A percentile compares a stretch with the other conserved stretches of the same genome.
phyloP scores from a whole-genome alignment of 2,329 filamentous ascomycete genomes.

The Rutstroemia sp. region DNA sequence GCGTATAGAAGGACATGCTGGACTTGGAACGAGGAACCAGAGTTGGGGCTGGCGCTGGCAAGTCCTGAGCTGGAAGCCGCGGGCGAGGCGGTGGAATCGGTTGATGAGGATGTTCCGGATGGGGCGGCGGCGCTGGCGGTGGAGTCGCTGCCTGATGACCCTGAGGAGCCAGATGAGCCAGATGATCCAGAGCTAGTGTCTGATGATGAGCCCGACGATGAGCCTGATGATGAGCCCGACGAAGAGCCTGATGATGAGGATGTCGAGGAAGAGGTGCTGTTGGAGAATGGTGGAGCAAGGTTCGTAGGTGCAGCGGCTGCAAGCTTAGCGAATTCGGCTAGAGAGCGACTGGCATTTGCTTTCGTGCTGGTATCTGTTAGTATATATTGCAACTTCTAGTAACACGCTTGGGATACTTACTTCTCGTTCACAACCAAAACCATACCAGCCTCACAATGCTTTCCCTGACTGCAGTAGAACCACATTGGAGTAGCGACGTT shows the following conservation, averaged over 20 bases:
- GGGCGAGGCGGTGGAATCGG: neutral
- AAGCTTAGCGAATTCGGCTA: slow-evolving; percentile 33
- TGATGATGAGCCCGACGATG: neutral
- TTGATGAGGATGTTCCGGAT: neutral
- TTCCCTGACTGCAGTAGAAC: slow-evolving; percentile 69
- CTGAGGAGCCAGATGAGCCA: neutral
- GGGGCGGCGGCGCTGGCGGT: neutral
- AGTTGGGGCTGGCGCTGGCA: neutral
- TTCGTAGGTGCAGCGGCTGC: slow-evolving; percentile 34
- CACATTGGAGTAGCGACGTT: slow-evolving; percentile 65
- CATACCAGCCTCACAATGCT: slow-evolving; percentile 56
- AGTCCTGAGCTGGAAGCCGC: slow-evolving; percentile 4
- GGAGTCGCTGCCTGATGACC: neutral
- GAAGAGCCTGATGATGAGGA: slow-evolving; percentile 2
- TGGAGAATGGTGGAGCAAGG: slow-evolving; percentile 29
- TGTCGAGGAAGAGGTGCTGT: neutral
- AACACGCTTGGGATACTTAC: slow-evolving; percentile 32
- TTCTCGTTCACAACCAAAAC: slow-evolving; percentile 41
- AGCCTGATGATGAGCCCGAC: neutral
- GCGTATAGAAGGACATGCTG: neutral
- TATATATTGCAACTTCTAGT: neutral
- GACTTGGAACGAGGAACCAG: neutral
- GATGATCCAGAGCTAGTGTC: neutral
- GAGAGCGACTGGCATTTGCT: slow-evolving; percentile 45
- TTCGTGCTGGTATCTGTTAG: slow-evolving; percentile 19